Percentiles rank a stretch among this genome's conserved stretches.
phyloP scores from a whole-genome alignment of 768 basidiomycete genomes.

The Mycena crocata region DNA sequence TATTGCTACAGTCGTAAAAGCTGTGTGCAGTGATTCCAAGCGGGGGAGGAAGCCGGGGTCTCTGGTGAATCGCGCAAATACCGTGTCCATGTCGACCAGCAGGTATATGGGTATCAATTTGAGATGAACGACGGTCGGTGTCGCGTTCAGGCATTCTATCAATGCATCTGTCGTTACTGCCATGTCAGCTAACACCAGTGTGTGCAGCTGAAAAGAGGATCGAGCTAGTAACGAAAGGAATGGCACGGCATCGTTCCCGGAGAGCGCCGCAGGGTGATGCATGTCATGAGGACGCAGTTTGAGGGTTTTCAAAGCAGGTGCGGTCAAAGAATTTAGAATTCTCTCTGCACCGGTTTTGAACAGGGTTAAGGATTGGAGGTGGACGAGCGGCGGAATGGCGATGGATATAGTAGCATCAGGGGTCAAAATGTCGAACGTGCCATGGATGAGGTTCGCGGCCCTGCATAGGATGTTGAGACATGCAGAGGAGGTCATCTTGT shows the following conservation, averaged over 20 bases:
- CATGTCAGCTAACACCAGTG: not conserved
- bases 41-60: no score
- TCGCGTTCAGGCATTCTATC: no score
- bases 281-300: not conserved
- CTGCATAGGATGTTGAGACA: not conserved
- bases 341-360: not conserved
- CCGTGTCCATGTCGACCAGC: no score
- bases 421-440: not conserved
- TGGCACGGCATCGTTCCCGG: not conserved
- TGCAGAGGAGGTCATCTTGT: not conserved
- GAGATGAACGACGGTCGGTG: no score
- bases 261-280: not conserved
- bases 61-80: no score
- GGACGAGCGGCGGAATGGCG: not conserved
- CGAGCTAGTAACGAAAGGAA: constrained; percentile 1
- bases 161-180: no score
- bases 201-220: not conserved
- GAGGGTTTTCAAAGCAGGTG: constrained; percentile 12
- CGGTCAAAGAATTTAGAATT: not conserved
- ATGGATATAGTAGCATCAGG: not conserved
- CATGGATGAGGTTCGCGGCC: not conserved
- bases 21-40: no score
- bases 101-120: no score
- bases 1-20: not conserved
- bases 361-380: constrained; percentile 3